phyloP scores from a whole-genome alignment of 306 rosid species.

The Cucurbita argyrosperma region DNA sequence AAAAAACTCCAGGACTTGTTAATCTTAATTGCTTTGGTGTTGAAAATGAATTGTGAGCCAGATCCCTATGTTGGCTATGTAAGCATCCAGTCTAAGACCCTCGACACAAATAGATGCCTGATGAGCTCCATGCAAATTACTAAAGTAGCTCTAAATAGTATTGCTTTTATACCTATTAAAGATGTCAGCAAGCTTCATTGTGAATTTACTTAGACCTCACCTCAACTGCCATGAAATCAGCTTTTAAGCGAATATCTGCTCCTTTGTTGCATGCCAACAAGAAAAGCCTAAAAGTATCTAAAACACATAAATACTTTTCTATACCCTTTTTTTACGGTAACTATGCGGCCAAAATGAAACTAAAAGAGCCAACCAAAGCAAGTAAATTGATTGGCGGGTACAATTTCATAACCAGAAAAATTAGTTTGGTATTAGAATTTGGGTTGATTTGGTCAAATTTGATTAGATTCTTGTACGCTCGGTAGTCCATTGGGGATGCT shows the following conservation, averaged over 20 bases:
- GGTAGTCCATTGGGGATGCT: background rate
- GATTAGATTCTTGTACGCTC: background rate
- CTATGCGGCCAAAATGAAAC: background rate
- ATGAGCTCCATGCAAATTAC: background rate
- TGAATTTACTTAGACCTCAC: background rate
- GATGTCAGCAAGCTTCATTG: background rate
- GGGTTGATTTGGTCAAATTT: background rate
- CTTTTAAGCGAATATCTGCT: background rate
- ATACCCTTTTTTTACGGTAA: background rate
- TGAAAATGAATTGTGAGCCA: background rate
- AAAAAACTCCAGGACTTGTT: background rate
- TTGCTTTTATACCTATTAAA: background rate
- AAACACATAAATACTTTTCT: background rate
- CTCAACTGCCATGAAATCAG: background rate
- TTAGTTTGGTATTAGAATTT: background rate
- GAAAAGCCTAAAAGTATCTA: background rate
- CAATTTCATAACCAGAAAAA: background rate
- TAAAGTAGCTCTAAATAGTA: background rate
- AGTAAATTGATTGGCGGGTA: background rate
- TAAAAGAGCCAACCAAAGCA: background rate
- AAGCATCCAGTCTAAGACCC: background rate
- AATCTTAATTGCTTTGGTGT: background rate
- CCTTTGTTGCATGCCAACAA: background rate
- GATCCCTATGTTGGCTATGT: background rate
- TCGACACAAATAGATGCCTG: background rate